Conservation (phyloP, 129 eudicot species). For the Escallonia herrerae region DNA sequence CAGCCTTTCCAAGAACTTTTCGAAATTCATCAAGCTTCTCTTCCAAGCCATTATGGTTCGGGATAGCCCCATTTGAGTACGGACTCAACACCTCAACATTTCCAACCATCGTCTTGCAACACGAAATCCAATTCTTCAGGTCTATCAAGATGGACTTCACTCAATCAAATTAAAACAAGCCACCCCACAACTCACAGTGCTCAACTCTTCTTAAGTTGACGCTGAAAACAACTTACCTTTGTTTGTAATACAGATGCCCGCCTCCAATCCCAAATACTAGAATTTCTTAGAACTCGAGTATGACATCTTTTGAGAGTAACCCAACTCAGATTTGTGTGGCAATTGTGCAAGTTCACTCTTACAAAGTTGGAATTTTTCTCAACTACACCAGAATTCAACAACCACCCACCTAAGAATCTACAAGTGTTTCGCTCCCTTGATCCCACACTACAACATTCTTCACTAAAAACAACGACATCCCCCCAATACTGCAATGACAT, state of each 20-base stretch:
- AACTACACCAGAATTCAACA: slow-evolving; percentile 7
- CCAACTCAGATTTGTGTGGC: not conserved
- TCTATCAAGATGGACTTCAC: too few species aligned
- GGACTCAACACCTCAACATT: slow-evolving; percentile 37
- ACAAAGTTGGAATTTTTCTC: slow-evolving; percentile 1
- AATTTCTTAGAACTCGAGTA: not conserved
- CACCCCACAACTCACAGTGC: not conserved
- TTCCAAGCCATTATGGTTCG: slow-evolving; percentile 30
- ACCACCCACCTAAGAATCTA: not conserved
- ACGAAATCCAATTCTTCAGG: not conserved
- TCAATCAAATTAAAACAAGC: too few species aligned
- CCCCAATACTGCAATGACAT: not conserved
- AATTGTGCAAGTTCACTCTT: not conserved
- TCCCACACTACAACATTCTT: not conserved
- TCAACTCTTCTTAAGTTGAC: not conserved
- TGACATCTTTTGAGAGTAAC: not conserved
- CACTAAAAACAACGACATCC: not conserved
- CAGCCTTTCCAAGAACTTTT: slow-evolving; percentile 44
- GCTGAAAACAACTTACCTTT: slow-evolving; percentile 9
- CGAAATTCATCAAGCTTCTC: slow-evolving; percentile 59
- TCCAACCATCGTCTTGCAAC: slow-evolving; percentile 47
- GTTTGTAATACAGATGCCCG: slow-evolving; percentile 1
- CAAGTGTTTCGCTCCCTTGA: not conserved
- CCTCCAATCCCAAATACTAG: slow-evolving; percentile 1
- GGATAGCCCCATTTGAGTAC: slow-evolving; percentile 25